Evolutionary conservation across 2,329 filamentous ascomycete species (phyloP), one percentile per base, ranked within the genome.

Genomic region (Fusarium redolens): DNA sequence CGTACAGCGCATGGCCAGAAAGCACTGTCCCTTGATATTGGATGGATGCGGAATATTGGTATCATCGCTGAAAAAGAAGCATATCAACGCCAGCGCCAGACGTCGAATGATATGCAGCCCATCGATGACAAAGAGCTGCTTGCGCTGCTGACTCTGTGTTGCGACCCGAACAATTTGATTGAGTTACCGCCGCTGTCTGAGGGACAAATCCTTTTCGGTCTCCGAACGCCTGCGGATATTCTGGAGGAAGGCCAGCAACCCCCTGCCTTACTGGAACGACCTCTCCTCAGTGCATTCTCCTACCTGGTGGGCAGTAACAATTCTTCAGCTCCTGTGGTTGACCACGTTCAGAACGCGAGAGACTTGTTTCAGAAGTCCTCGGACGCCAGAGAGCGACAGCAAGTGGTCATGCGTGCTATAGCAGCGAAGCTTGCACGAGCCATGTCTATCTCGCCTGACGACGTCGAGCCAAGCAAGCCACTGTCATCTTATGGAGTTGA

Each of bases 391-490:
- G 61, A 51, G 10, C 58, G 71, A 0, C 25, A n/a, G 0, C 17
- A 52, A 4, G 45, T 68, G 18, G 65, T 76, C 10, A 13, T 75
- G 3, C 60, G 65, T 3, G 78, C 77, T 0, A 64, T 84, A 4
- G 64, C 73, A 0, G 60, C n/a, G 3, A 82, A 81, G 48, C 72
- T 84, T 7, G 75, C 79, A 2, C 74, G 78, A 8, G 78, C 81
- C 17, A 78, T 85, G 64, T 69, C 75, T 28, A 78, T 83, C 3
- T 58, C 77, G 18, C 12, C 61, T 6, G 73, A 71, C 0, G 76
- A 79, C 4, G 58, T 79, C 2, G 77, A 78, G 7, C 20, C 64
- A 2, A 66, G 61, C 35, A 74, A 71, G 51, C 63, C 77, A 2
- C 40, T 76, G 2, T 73, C 71, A 9, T 57, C 64, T 0, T 78